Evolutionary conservation across 2,329 filamentous ascomycete genomes (phyloP).

Genomic region (Chaetomium olivaceum): DNA sequence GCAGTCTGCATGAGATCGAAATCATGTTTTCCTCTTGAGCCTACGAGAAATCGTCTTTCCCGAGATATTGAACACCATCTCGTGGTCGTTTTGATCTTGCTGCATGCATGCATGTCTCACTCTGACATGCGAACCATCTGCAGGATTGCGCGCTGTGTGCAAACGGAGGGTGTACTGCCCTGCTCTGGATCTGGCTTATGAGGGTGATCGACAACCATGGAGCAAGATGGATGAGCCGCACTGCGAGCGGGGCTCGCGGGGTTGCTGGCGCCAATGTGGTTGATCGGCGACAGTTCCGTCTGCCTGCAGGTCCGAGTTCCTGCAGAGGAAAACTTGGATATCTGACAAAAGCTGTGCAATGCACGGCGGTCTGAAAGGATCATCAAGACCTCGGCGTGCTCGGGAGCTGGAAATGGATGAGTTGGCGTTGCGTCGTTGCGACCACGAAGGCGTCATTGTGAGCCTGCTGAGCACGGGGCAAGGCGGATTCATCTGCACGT

Average conservation of each 20-base stretch:
- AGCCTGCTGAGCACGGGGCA: conserved; percentile 18
- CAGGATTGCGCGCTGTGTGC: conserved; percentile 14
- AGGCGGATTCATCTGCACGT: conserved; percentile 22
- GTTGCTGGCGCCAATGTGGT: neutral
- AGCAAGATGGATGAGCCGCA: conserved; percentile 2
- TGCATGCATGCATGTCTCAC: conserved; percentile 30
- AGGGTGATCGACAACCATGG: conserved; percentile 5
- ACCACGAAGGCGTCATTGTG: neutral
- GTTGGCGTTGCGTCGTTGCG: conserved; percentile 5
- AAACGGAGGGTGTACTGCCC: conserved; percentile 18
- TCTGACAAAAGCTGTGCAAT: neutral
- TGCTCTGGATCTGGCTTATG: conserved; percentile 5
- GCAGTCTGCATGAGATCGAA: neutral
- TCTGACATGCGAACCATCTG: conserved; percentile 30
- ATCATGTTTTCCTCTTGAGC: neutral
- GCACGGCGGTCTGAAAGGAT: neutral
- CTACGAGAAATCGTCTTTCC: neutral
- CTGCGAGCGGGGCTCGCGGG: conserved; percentile 1
- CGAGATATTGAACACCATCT: conserved; percentile 10
- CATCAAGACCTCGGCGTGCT: neutral
- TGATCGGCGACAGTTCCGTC: neutral
- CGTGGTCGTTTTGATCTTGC: conserved; percentile 14
- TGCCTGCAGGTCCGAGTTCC: conserved; percentile 1
- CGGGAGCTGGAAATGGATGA: conserved; percentile 11
- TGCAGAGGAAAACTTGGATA: conserved; percentile 1